Percentiles rank a stretch among this genome's conserved stretches.
phyloP scores from a whole-genome alignment of 1,284 basidiomycete species.

The Takashimella tepidaria region DNA sequence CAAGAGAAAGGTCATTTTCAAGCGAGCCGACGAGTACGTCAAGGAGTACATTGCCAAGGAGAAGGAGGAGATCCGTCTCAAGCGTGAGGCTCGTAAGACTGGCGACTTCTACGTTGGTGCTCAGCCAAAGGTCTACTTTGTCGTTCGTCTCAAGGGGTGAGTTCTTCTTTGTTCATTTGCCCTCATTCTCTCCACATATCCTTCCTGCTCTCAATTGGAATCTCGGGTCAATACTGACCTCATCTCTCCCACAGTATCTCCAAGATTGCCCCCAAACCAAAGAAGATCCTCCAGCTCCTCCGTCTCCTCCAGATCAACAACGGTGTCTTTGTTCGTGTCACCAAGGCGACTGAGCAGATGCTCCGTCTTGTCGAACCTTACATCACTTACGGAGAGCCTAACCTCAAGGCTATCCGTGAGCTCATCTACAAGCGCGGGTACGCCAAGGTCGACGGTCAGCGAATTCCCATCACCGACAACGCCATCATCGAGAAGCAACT shows the following conservation, averaged over 20 bases:
- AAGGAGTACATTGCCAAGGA: conserved; percentile 93
- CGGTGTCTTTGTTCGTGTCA: conserved; percentile 96
- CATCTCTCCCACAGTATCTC: conserved; percentile 69
- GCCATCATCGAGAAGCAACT: conserved; percentile 85
- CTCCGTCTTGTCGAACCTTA: conserved; percentile 96
- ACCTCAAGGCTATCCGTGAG: conserved; percentile 94
- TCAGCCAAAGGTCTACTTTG: conserved; percentile 96
- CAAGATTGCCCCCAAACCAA: conserved; percentile 97
- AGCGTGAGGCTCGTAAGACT: conserved; percentile 83
- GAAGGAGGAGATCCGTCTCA: conserved; percentile 94
- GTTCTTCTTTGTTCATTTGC: conserved; percentile 37
- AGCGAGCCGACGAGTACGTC: conserved; percentile 97
- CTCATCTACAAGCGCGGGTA: conserved; percentile 99
- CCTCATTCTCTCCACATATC: not conserved
- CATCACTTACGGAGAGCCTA: conserved; percentile 87
- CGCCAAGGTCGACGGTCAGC: conserved; percentile 96
- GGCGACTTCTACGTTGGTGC: conserved; percentile 98
- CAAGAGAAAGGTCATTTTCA: conserved; percentile 97
- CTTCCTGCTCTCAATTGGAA: no score
- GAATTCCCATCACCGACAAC: conserved; percentile 94
- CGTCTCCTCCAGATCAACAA: conserved; percentile 99
- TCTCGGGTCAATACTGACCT: no score
- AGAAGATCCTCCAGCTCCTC: conserved; percentile 97
- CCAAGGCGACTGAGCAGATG: conserved; percentile 96
- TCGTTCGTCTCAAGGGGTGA: conserved; percentile 90